Evolutionary conservation across 352 stramenopile species (phyloP).

Genomic region (Achlya hypogyna): DNA sequence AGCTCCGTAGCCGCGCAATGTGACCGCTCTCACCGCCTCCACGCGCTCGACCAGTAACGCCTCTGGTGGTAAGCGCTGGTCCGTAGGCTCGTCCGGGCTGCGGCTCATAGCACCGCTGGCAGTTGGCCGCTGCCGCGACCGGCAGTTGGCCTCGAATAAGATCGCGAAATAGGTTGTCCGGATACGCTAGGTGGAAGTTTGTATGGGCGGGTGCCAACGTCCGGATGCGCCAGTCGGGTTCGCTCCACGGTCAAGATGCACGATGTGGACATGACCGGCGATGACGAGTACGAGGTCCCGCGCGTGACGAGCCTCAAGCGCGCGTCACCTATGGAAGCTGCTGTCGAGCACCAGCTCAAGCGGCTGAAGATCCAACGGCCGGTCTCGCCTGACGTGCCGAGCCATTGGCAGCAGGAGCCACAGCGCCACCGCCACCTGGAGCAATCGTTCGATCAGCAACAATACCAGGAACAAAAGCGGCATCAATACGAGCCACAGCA

Average conservation of each 20-base stretch:
- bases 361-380: slow-evolving; percentile 11
- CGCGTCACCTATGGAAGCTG: neutral
- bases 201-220: neutral
- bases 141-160: too few relatives aligned
- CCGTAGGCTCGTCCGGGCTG: too few relatives aligned
- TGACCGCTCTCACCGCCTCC: too few relatives aligned
- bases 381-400: neutral
- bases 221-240: neutral
- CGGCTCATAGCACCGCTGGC: too few relatives aligned
- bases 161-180: too few relatives aligned
- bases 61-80: too few relatives aligned
- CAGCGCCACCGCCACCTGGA: neutral
- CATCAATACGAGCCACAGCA: neutral
- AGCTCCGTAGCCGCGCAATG: too few relatives aligned
- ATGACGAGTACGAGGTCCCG: neutral
- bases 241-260: slow-evolving; percentile 3
- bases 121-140: too few relatives aligned
- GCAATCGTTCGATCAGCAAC: neutral
- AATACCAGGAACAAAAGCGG: neutral
- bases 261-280: slow-evolving; percentile 13
- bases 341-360: slow-evolving; percentile 13
- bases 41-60: too few relatives aligned
- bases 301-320: neutral
- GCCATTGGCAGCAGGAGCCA: neutral
- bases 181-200: neutral